Evolutionary conservation across 352 stramenopile species (phyloP), one percentile per base, ranked within the genome.

Genomic region (Phytopythium vexans): DNA sequence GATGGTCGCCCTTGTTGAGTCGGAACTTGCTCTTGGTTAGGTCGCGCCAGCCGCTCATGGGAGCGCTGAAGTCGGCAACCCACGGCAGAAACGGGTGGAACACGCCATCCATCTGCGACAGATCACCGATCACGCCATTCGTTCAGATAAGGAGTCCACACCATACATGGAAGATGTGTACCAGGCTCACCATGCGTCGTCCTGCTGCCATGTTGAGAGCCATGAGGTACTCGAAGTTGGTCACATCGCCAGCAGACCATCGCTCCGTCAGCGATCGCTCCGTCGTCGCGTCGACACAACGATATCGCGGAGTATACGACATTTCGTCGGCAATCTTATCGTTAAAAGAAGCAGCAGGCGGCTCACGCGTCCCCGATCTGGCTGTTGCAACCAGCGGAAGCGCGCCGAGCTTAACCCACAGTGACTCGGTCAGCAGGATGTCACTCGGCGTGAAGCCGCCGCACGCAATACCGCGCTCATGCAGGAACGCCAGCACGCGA

Each of bases 61-160:
- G 63, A 3, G 54, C 56, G 4, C 62, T 81, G 54, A 98, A 97
- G 64, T 98, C 90, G 9, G 88, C 96, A 8, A 98, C 93, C 96
- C 96, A 99, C 1, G 96, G 96, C n/a, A 99, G 50, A 33, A 99
- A 88, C 0, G 93, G 89, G 60, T 98, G 94, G 56, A 96, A 96
- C 9, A 80, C 72, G 27, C 73, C 66, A 52, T 89, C 77, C 12
- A 88, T 64, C 76, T 90, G 62, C 12, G 27, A n/a, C 11, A 53
- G 8, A 31, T 9, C 41, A 32, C 48, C 6, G 37, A 38, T 6
- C 15, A 35, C 42, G 27, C 36, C 15, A 49, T 14, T 40, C 10
- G 15, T 14, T 45, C 11, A 14, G 31, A 43, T 35, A 52, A 51
- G 11, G 21, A 27, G 21, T 2, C 11, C 37, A 27, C 38, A 16